A percentile compares a stretch with the other conserved stretches of the same genome.
Evolutionary conservation across 2,329 filamentous ascomycete genomes (phyloP).

Genomic region (Fusarium tanahbumbuense): DNA sequence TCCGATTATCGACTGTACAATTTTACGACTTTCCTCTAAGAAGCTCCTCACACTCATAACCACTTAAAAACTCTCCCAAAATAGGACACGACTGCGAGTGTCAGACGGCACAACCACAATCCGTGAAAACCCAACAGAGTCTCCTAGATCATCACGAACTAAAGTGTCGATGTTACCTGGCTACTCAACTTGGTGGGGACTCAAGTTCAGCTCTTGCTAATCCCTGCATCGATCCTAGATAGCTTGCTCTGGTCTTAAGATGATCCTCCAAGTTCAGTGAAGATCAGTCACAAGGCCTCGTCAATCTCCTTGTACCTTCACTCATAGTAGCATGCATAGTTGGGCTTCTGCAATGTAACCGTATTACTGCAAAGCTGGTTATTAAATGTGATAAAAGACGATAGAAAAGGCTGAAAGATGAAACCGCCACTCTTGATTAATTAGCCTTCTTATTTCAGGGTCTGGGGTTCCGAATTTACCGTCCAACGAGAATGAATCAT

Average conservation of each 20-base stretch:
- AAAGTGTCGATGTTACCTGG: background rate
- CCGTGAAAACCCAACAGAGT: conserved; percentile 14
- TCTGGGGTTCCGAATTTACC: conserved; percentile 31
- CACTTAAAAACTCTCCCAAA: background rate
- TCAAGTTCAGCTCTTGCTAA: conserved; percentile 34
- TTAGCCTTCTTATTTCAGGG: conserved; percentile 33
- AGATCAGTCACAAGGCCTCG: conserved; percentile 29
- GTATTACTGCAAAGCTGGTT: conserved; percentile 18
- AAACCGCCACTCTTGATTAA: conserved; percentile 42
- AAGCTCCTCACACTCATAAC: background rate
- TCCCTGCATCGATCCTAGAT: conserved; percentile 33
- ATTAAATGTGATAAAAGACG: background rate
- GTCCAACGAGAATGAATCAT: conserved; percentile 23
- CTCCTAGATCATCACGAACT: conserved; percentile 12
- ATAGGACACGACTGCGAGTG: conserved; percentile 34
- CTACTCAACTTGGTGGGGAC: conserved; percentile 22
- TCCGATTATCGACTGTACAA: background rate
- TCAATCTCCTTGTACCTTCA: conserved; percentile 6
- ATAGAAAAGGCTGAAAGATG: conserved; percentile 23
- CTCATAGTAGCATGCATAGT: background rate
- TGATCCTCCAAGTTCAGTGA: conserved; percentile 21
- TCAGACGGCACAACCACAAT: conserved; percentile 43
- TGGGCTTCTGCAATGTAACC: conserved; percentile 10
- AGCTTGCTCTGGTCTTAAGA: conserved; percentile 17
- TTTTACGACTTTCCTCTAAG: background rate